phyloP scores from a whole-genome alignment of 2,329 filamentous ascomycete genomes.

The Fusarium secorum region DNA sequence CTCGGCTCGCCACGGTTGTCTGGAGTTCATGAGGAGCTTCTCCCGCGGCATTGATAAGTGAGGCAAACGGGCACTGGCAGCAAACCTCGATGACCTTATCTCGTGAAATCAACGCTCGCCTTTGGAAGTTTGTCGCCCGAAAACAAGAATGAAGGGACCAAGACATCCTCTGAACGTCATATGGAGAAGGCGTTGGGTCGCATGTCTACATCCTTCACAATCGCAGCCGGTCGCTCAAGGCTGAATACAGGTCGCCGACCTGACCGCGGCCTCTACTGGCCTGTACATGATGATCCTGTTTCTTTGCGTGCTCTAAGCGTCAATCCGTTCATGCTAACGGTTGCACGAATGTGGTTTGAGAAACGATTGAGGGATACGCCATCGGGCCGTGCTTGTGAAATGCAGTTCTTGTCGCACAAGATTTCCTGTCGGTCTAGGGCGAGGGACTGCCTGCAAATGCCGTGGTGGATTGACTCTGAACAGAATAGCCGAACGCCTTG shows the following conservation, averaged over 20 bases:
- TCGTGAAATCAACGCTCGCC: background rate
- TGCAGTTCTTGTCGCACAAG: no score
- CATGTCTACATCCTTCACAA: background rate
- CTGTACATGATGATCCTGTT: no score
- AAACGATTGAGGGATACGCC: no score
- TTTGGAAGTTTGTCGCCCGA: background rate
- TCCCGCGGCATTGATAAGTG: background rate
- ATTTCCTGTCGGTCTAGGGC: background rate
- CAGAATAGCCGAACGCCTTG: background rate
- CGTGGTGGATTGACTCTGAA: background rate
- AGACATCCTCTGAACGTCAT: background rate
- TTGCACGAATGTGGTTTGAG: background rate
- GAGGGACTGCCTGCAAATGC: background rate
- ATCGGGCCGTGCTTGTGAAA: background rate
- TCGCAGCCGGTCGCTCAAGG: background rate
- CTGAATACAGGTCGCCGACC: background rate
- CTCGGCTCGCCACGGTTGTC: background rate
- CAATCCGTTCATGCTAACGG: background rate
- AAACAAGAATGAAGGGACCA: background rate
- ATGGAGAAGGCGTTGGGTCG: background rate
- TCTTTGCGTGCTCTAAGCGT: background rate
- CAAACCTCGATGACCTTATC: background rate
- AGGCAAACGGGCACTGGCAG: background rate
- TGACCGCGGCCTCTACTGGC: background rate
- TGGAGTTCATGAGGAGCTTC: background rate